Evolutionary conservation across 495 filamentous ascomycete species (phyloP).

Genomic region (Aspergillus hancockii): DNA sequence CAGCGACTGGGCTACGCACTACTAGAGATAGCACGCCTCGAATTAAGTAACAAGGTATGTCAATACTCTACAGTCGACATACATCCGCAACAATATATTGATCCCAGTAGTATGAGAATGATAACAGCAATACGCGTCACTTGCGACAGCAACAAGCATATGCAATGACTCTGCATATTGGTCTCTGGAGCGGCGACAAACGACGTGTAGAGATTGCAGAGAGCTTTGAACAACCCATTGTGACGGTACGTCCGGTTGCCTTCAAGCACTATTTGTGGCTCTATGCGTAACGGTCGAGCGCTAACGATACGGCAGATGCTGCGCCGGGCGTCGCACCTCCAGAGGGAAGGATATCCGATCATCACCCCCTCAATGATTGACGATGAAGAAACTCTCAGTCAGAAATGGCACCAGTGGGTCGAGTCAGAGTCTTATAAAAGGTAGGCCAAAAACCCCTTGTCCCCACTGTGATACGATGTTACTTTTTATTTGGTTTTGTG

Average conservation of each 20-base stretch:
- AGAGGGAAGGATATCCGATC: constrained; percentile 44
- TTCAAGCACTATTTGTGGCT: too few species aligned
- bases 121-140: constrained; percentile 56
- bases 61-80: neutral
- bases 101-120: constrained; percentile 47
- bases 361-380: constrained; percentile 47
- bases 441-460: too few species aligned
- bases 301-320: constrained; percentile 38
- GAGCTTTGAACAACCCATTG: constrained; percentile 52
- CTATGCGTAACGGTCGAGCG: neutral
- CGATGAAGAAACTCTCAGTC: constrained; percentile 46
- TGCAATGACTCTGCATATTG: constrained; percentile 56
- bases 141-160: constrained; percentile 57
- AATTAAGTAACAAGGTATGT: constrained; percentile 48
- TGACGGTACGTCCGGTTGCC: constrained; percentile 49
- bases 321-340: constrained; percentile 30
- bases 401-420: constrained; percentile 62
- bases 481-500: neutral
- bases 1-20: constrained; percentile 64
- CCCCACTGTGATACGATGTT: too few species aligned
- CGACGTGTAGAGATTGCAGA: constrained; percentile 71
- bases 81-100: neutral
- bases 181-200: constrained; percentile 66
- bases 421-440: constrained; percentile 56
- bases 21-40: constrained; percentile 57